Evolutionary conservation across 1,139 yeast species (phyloP), one percentile per base, ranked within the genome.

Genomic region (Meyerozyma elateridarum): DNA sequence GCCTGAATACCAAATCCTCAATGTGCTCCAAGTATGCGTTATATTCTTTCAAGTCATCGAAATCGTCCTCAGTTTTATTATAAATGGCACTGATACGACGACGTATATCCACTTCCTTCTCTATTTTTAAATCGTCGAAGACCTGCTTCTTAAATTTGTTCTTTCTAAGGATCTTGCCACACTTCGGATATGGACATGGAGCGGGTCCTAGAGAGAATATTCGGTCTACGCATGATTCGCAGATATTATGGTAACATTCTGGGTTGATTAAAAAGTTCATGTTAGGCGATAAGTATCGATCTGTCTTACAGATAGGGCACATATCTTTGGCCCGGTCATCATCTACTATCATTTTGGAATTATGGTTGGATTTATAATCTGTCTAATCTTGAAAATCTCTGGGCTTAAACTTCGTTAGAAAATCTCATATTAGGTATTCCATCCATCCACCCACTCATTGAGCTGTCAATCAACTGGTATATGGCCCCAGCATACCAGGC

Each of bases 251-350:
- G 54, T 93, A 91, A 59, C 99, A 91, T 54, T 91, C 98, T 0
- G 97, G 95, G 49, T 91, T 91, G 39, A 91, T 89, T 36, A 91
- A 73, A 52, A 91, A 89, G 47, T 73, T 79, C 84, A 91, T 85
- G 48, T 89, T 89, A 22, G 98, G 97, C 29, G 95, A 87, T 40
- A 91, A 68, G 56, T 91, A 91, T 56, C 91, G 69, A 55, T 93
- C 96, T 28, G 97, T 88, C 60, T 91, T 87, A 68, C 99, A 91
- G 51, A 93, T 88, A 25, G 98, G 98, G 68, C 99, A 91, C 80
- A 89, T 81, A 61, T 91, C 98, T 56, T 65, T 64, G 6, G 73
- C 39, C 25, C 66, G 46, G 21, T 62, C 71, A 42, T 63, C 72
- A 48, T 43, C 43, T n/a, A n/a, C n/a, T 39, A 38, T 31, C 25